Conservation (phyloP, 2,329 filamentous ascomycete genomes). For the Fusarium tupiense region DNA sequence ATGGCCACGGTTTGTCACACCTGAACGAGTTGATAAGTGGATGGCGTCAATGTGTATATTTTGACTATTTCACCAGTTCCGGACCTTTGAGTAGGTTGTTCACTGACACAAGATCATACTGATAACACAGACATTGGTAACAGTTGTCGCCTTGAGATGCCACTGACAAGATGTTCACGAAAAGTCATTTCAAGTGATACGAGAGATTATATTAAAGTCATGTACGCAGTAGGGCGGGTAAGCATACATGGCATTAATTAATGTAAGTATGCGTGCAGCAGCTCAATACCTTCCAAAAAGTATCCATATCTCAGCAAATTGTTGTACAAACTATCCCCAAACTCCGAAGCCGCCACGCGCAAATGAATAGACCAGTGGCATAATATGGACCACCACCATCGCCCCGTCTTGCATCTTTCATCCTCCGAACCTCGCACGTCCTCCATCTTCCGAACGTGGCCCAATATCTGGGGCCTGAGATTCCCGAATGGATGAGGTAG, state of each 20-base stretch:
- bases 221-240: neutral
- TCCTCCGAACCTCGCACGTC: neutral
- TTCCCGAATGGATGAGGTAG: neutral
- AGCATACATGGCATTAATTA: neutral
- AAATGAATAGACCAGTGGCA: neutral
- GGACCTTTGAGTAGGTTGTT: neutral
- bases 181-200: neutral
- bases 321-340: neutral
- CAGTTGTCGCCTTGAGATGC: neutral
- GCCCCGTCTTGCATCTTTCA: neutral
- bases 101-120: neutral
- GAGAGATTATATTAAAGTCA: neutral
- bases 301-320: neutral
- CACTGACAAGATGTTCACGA: neutral
- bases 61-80: neutral
- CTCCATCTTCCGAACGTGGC: neutral
- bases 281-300: neutral
- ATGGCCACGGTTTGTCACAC: neutral
- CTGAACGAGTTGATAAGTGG: neutral
- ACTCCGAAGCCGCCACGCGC: neutral
- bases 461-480: neutral
- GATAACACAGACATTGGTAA: neutral
- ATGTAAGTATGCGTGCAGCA: neutral
- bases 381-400: neutral
- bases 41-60: neutral